phyloP scores from a whole-genome alignment of 345 rosid species.

The Gynandropsis gynandra region DNA sequence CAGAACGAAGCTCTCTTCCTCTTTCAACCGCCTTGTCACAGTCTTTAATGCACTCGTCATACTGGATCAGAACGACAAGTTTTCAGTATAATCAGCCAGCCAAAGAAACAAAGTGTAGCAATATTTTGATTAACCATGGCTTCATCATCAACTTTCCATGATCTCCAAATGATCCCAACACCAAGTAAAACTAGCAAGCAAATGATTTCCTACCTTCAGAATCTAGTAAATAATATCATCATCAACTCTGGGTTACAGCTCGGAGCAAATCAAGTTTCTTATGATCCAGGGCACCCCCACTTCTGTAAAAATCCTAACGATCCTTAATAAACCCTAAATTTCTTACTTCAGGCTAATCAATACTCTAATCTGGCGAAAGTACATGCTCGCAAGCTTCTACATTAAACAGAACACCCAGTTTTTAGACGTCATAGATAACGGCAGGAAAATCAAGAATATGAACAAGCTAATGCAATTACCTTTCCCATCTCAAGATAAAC shows the following conservation, averaged over 20 bases:
- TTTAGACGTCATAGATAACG: background rate
- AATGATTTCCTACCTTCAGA: background rate
- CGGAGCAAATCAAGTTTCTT: background rate
- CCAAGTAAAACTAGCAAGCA: background rate
- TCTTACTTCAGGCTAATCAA: background rate
- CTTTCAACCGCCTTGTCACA: slow-evolving; percentile 97
- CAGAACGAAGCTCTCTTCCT: slow-evolving; percentile 95
- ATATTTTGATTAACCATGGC: too few species aligned
- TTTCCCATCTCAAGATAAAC: slow-evolving; percentile 87
- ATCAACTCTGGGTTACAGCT: background rate
- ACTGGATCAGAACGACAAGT: slow-evolving; percentile 28
- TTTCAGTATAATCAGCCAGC: background rate
- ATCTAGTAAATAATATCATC: too few species aligned
- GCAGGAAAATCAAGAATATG: background rate
- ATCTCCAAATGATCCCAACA: background rate
- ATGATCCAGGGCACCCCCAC: background rate
- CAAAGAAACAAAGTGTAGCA: background rate
- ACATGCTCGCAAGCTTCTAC: too few species aligned
- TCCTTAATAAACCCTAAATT: background rate
- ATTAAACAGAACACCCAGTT: background rate
- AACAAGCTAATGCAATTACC: slow-evolving; percentile 32
- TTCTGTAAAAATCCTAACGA: background rate
- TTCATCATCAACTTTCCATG: background rate
- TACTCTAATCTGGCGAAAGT: background rate
- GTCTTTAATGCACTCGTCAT: slow-evolving; percentile 74